Evolutionary conservation across 306 rosid genomes (phyloP).

Genomic region (Luffa aegyptiaca): DNA sequence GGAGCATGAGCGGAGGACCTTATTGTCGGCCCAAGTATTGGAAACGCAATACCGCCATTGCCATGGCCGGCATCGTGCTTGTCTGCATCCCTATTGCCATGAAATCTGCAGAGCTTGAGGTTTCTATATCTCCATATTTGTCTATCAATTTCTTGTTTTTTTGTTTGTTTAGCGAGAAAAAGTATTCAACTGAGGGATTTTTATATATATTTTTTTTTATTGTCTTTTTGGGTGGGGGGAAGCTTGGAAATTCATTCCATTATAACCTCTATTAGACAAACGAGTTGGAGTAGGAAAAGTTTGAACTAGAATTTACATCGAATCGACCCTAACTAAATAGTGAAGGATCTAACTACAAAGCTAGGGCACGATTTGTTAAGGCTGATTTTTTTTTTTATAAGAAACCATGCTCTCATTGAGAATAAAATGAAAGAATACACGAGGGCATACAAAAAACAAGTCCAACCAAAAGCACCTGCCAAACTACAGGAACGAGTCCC

Average conservation of each 20-base stretch:
- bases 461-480: no score
- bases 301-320: neutral
- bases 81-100: constrained; percentile 91
- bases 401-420: no score
- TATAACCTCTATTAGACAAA: neutral
- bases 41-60: constrained; percentile 91
- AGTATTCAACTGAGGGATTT: neutral
- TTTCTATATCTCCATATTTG: neutral
- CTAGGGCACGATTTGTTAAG: neutral
- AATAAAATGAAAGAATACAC: no score
- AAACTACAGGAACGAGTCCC: no score
- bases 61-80: constrained; percentile 79
- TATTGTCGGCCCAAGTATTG: constrained; percentile 91
- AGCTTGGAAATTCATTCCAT: neutral
- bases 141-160: neutral
- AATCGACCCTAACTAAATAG: neutral
- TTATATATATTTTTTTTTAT: neutral
- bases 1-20: constrained; percentile 95
- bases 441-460: no score
- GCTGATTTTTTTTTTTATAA: no score
- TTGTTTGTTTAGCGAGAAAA: neutral
- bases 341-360: neutral
- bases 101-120: constrained; percentile 97
- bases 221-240: neutral
- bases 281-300: neutral